A percentile compares a stretch with the other conserved stretches of the same genome.
These are phyloP conservation scores for Cyphellophora attinorum DNA, from an alignment of 2,329 filamentous ascomycete species.

Conservation along the genomic window DNA sequence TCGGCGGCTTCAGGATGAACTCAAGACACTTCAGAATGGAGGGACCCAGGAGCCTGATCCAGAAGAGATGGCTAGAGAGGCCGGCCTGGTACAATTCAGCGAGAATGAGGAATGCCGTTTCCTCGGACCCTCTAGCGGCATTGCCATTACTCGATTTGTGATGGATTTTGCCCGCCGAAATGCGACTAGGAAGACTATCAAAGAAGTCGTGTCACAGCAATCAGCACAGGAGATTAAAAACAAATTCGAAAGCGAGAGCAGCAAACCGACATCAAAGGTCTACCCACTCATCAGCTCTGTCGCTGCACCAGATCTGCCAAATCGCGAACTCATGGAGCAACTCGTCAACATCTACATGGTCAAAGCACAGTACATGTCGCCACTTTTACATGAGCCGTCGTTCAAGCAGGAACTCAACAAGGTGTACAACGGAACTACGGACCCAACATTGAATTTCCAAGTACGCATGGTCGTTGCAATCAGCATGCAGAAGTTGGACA, in stretches of 20 bases:
- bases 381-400: constrained; percentile 72
- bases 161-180: constrained; percentile 96
- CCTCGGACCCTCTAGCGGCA: constrained; percentile 86
- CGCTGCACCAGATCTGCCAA: constrained; percentile 67
- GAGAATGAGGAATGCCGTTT: constrained; percentile 85
- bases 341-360: constrained; percentile 78
- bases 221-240: constrained; percentile 58
- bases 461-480: constrained; percentile 89
- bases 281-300: constrained; percentile 85
- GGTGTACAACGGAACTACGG: constrained; percentile 65
- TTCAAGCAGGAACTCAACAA: constrained; percentile 69
- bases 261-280: constrained; percentile 63
- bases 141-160: constrained; percentile 85
- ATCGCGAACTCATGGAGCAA: constrained; percentile 61
- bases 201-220: constrained; percentile 77
- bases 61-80: constrained; percentile 79
- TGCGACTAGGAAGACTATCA: constrained; percentile 81
- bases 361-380: constrained; percentile 83
- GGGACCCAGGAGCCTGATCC: constrained; percentile 61
- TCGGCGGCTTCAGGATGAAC: constrained; percentile 68
- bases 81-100: constrained; percentile 73
- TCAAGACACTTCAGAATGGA: constrained; percentile 68
- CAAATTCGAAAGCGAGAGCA: constrained; percentile 56
- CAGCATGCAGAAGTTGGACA: constrained; percentile 83
- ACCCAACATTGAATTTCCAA: constrained; percentile 80